phyloP scores from a whole-genome alignment of 1,139 yeast species.

The Saccharomycopsis crataegensis region DNA sequence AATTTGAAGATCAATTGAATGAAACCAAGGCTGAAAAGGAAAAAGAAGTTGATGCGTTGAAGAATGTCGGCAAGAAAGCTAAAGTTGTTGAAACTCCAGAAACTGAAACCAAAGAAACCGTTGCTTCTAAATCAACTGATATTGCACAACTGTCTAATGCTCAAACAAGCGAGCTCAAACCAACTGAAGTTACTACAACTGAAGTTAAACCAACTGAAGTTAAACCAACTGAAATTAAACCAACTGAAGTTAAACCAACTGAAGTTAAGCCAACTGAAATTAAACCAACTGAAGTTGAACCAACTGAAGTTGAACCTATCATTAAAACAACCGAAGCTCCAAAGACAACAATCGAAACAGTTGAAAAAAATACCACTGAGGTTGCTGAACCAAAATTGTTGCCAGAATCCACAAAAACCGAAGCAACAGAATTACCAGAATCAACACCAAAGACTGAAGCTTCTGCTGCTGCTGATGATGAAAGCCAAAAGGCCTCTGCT shows the following conservation, averaged over 20 bases:
- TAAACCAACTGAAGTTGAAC: neutral
- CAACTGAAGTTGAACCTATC: too few relatives aligned
- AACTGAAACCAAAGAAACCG: neutral
- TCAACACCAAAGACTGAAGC: neutral
- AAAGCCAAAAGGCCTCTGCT: neutral
- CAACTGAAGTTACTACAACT: neutral
- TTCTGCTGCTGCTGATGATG: neutral
- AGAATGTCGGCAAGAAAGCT: neutral
- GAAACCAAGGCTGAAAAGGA: constrained; percentile 6
- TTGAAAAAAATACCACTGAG: neutral
- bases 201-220: too few relatives aligned
- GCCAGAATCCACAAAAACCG: neutral
- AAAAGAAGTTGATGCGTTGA: neutral
- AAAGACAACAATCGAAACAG: neutral
- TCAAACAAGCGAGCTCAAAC: neutral
- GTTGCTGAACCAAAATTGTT: neutral
- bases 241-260: neutral
- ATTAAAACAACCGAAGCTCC: too few relatives aligned
- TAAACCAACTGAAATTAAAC: too few relatives aligned
- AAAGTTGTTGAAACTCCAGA: neutral
- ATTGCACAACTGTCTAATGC: neutral
- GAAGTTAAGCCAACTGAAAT: too few relatives aligned
- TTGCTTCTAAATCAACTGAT: neutral
- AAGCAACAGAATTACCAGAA: neutral
- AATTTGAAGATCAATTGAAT: constrained; percentile 5